Conservation (phyloP, 169 alveolate species). For the Theileria parva region DNA sequence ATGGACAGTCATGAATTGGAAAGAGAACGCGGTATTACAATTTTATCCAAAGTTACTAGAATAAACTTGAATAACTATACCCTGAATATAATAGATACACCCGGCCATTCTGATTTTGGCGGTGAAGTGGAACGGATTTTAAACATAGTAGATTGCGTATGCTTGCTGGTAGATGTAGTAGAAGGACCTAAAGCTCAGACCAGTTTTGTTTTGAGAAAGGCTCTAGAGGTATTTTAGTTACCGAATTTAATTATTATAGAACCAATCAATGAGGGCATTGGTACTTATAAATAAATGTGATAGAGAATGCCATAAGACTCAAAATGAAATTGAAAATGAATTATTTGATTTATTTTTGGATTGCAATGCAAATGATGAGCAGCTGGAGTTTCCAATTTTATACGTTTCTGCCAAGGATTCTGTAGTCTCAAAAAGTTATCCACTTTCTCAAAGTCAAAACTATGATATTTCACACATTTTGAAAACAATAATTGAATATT, state of each 20-base stretch:
- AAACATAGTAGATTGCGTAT: constrained; percentile 94
- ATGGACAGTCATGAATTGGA: constrained; percentile 91
- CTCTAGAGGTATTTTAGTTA: constrained; percentile 61
- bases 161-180: constrained; percentile 93
- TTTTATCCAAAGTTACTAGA: constrained; percentile 92
- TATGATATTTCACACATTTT: constrained; percentile 40
- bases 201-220: constrained; percentile 74
- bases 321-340: constrained; percentile 91
- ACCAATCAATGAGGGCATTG: constrained; percentile 71
- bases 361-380: constrained; percentile 88
- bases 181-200: constrained; percentile 94
- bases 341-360: constrained; percentile 88
- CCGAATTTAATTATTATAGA: constrained; percentile 18
- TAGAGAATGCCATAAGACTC: constrained; percentile 72
- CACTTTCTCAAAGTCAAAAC: constrained; percentile 17
- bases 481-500: constrained; percentile 23
- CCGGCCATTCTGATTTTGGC: constrained; percentile 97
- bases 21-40: constrained; percentile 97
- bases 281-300: constrained; percentile 79
- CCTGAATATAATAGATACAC: constrained; percentile 84
- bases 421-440: constrained; percentile 67
- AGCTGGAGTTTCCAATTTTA: constrained; percentile 88
- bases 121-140: constrained; percentile 97
- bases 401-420: constrained; percentile 91
- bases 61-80: constrained; percentile 83